Base-by-base conservation (phyloP, 2,329 filamentous ascomycete genomes). In the Penicillium thymicola region DNA sequence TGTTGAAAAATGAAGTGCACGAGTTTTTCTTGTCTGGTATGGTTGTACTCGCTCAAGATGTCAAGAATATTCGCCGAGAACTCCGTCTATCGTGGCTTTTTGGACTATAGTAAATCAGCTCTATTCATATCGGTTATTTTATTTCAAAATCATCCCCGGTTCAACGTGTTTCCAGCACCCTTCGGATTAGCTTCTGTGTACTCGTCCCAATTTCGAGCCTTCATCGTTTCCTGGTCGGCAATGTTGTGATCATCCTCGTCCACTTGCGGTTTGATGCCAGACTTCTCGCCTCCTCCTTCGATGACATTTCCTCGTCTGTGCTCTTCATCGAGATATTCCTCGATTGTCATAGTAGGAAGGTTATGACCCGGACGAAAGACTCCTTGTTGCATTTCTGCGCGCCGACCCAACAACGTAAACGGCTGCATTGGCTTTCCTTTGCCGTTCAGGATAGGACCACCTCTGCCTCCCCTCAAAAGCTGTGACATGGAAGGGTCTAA, bases 241-340 rank as follows among this genome's bases (percentile, higher is more conserved):
- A 88, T 90, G n/a, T 92, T 89, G 59, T 89, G 77, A 70, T 97
- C 85, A 71, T 99, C 94, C 77, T 97, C 94, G 70, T 99, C 89
- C 6, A 89, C 83, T 72, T 91, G 87, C 2, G 86, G 84, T 61
- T 81, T 80, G 27, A 85, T 77, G 16, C 83, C 85, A 64, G 86
- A 89, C 62, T 88, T 85, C 67, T 89, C 89, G 18, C 92, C 92
- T 30, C 92, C 94, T 70, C 64, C 64, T 37, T 97, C 89, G 54
- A 97, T 90, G 57, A 99, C 92, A 21, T 90, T 90, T 16, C 94
- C 94, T 60, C 89, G 81, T 63, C 84, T 83, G 69, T 84, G 83
- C 78, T 97, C 94, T 74, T 97, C 93, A 51, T 95, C 94, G 16
- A 99, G 80, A 70, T 97, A 99, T 77, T 99, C 94, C 66, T 99